A percentile compares a stretch with the other conserved stretches of the same genome.
phyloP scores from a whole-genome alignment of 176 grass and related monocot genomes.

The Elymus sibiricus region DNA sequence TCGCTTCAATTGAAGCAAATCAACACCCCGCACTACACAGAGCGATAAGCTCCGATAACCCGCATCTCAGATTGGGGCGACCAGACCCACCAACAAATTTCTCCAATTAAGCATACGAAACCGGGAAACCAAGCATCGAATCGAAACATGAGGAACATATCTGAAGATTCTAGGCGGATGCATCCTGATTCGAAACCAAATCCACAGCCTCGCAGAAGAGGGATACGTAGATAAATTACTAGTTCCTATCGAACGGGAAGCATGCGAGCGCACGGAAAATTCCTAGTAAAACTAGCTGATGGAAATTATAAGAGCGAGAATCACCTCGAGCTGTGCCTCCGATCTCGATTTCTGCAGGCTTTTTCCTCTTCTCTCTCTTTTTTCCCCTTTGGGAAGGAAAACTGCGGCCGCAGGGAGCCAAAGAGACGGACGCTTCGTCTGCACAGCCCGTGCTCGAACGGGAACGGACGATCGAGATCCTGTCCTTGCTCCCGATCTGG shows the following conservation, averaged over 20 bases:
- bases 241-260: not conserved
- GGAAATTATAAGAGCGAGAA: not conserved
- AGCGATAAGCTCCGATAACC: not conserved
- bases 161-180: not conserved
- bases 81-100: not conserved
- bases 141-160: not conserved
- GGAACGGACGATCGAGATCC: not conserved
- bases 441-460: slow-evolving; percentile 16
- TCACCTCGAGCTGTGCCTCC: slow-evolving; percentile 30
- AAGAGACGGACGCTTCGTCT: not conserved
- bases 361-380: not conserved
- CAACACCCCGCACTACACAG: not conserved
- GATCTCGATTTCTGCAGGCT: slow-evolving; percentile 12
- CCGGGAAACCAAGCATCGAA: not conserved
- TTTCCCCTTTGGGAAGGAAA: not conserved
- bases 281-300: not conserved
- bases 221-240: not conserved
- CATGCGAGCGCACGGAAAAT: not conserved
- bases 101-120: not conserved
- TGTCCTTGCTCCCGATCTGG: not conserved
- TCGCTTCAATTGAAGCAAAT: not conserved
- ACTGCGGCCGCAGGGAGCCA: not conserved
- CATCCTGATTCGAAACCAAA: not conserved
- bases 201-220: not conserved
- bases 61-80: not conserved